Base-by-base conservation (phyloP, 176 grass and related monocot genomes). In the Rhynchospora tenuis region DNA sequence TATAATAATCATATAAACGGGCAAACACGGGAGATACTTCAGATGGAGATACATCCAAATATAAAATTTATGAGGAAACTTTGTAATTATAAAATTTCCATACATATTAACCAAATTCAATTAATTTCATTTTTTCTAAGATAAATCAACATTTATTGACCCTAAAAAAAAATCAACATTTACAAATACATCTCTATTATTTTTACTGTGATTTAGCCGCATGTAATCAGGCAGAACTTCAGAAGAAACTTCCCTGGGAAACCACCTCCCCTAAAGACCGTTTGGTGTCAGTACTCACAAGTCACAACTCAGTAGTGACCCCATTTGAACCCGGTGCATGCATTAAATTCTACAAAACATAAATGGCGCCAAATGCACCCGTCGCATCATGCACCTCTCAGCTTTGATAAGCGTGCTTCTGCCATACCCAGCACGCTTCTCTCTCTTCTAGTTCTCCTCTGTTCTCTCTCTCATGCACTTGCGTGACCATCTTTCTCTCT, bases 381-480 rank as follows among this genome's bases (percentile, higher is more conserved):
- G 79, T 83, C 82, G 56, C 83, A 65, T 85, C 81, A 10, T 46
- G 47, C 15, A 72, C n/a, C 64, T 64, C 85, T 80, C 65, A 65
- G 54, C 28, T 52, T 22, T 86, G 86, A 79, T 83, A 78, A 72
- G 65, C 82, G 84, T 81, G 87, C 75, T 54, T 16, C 22, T 79
- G 66, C 64, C 91, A 65, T 56, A 61, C 16, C 38, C 64, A 74
- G 60, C 51, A 59, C 59, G 33, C 15, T 60, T 80, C 81, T 38
- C 33, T 38, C 2, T 72, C 77, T 10, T 48, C 43, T 73, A 16
- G 44, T 61, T 38, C 2, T 72, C 77, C 20, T 48, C 43, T 73
- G 29, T 60, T 61, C 79, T 20, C 57, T 45, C 26, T 43, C 76
- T 5, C 22, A 1, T 20, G 23, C 60, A 46, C 59, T 66, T 82